Evolutionary conservation across 2,329 filamentous ascomycete genomes (phyloP).

Genomic region (Stemphylium vesicarium): DNA sequence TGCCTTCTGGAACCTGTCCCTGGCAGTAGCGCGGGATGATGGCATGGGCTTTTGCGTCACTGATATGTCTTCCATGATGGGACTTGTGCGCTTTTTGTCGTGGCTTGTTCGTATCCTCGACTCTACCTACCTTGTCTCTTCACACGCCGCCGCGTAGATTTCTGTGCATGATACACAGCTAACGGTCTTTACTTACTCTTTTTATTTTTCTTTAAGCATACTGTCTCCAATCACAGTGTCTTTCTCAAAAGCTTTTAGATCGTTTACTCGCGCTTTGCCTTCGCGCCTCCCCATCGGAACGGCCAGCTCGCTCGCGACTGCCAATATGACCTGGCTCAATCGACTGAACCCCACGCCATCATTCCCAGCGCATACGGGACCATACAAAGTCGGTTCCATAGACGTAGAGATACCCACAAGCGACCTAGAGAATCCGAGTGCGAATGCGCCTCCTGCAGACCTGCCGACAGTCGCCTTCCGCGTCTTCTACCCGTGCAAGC

Average conservation of each 20-base stretch:
- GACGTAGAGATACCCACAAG: slow-evolving; percentile 78
- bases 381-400: slow-evolving; percentile 78
- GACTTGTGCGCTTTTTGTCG: slow-evolving; percentile 6
- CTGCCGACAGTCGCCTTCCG: slow-evolving; percentile 78
- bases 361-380: slow-evolving; percentile 78
- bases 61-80: slow-evolving; percentile 13
- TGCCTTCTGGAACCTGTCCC: slow-evolving; percentile 30
- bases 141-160: neutral
- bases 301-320: slow-evolving; percentile 11
- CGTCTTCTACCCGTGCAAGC: slow-evolving; percentile 73
- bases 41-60: slow-evolving; percentile 35
- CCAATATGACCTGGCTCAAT: slow-evolving; percentile 51
- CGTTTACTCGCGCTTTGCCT: slow-evolving; percentile 25
- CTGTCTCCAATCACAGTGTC: slow-evolving; percentile 31
- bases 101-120: neutral
- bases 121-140: neutral
- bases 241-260: slow-evolving; percentile 32
- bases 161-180: neutral
- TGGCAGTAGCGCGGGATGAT: slow-evolving; percentile 31
- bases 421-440: slow-evolving; percentile 56
- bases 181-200: neutral
- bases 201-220: neutral
- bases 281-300: slow-evolving; percentile 16
- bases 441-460: slow-evolving; percentile 59
- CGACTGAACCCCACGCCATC: slow-evolving; percentile 70